These are phyloP conservation scores for Bipolaris zeicola DNA, from an alignment of 2,329 filamentous ascomycete species.

Conservation along the genomic window DNA sequence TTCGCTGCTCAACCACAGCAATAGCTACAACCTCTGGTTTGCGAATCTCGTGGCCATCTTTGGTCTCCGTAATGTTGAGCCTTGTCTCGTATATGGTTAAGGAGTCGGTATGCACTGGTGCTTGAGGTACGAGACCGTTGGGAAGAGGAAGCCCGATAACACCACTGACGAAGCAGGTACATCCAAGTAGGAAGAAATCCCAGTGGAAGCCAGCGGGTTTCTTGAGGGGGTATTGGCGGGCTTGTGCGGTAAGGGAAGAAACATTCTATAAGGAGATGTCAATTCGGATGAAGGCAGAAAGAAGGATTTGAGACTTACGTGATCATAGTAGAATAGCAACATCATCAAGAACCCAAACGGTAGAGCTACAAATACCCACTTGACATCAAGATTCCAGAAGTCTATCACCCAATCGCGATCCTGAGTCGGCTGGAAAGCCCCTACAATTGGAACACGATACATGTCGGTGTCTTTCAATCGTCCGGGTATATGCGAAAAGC, in stretches of 20 bases:
- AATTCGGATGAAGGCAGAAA: background rate
- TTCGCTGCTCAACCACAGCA: slow-evolving; percentile 58
- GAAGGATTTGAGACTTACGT: slow-evolving; percentile 42
- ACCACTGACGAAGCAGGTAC: slow-evolving; percentile 58
- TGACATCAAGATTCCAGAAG: slow-evolving; percentile 59
- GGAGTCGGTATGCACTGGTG: slow-evolving; percentile 62
- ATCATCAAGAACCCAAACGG: slow-evolving; percentile 61
- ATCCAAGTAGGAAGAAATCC: slow-evolving; percentile 63
- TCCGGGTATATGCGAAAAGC: slow-evolving; percentile 60
- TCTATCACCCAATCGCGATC: slow-evolving; percentile 57
- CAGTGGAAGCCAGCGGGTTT: slow-evolving; percentile 63
- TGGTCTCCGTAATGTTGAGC: slow-evolving; percentile 47
- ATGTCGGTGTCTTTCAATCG: slow-evolving; percentile 51
- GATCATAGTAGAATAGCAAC: slow-evolving; percentile 64
- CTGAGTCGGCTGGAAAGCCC: slow-evolving; percentile 56
- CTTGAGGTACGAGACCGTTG: slow-evolving; percentile 61
- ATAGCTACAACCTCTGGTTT: slow-evolving; percentile 53
- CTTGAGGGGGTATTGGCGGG: slow-evolving; percentile 58
- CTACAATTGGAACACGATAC: slow-evolving; percentile 50
- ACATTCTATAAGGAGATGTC: slow-evolving; percentile 47
- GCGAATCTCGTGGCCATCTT: slow-evolving; percentile 51
- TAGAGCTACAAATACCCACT: slow-evolving; percentile 60
- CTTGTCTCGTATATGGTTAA: slow-evolving; percentile 49
- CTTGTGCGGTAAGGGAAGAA: slow-evolving; percentile 59
- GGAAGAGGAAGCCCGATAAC: slow-evolving; percentile 60